phyloP scores from a whole-genome alignment of 2,329 filamentous ascomycete genomes.

The Talaromyces sp. region DNA sequence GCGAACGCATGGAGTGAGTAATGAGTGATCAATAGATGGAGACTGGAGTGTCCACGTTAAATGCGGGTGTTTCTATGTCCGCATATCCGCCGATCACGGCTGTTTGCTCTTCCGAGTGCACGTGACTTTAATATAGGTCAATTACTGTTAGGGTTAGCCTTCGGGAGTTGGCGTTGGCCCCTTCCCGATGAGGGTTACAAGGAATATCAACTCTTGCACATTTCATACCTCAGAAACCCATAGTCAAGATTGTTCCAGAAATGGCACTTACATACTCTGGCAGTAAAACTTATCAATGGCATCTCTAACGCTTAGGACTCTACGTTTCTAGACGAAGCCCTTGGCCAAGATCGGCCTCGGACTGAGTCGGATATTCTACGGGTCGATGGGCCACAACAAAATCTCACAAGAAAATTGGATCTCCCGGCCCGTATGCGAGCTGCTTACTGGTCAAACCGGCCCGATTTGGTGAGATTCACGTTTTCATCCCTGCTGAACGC shows the following conservation, averaged over 20 bases:
- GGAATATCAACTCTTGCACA: neutral
- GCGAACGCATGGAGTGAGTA: neutral
- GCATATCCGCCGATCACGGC: neutral
- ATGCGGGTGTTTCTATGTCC: neutral
- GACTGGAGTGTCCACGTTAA: neutral
- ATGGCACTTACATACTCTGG: neutral
- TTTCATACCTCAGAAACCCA: neutral
- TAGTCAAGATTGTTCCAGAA: neutral
- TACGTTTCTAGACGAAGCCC: neutral
- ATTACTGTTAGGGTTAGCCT: neutral
- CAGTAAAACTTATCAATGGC: neutral
- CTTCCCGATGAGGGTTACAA: neutral
- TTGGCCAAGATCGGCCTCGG: neutral
- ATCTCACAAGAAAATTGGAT: neutral
- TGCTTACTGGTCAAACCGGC: neutral
- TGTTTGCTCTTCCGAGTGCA: neutral
- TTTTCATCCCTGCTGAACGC: neutral
- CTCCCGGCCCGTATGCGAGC: neutral
- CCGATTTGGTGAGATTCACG: neutral
- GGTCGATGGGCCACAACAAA: neutral
- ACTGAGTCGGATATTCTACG: neutral
- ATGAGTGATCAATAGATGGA: neutral
- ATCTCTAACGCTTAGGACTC: neutral
- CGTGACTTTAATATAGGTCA: neutral
- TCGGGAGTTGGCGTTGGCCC: neutral